Evolutionary conservation across 2,329 filamentous ascomycete species (phyloP), one percentile per base, ranked within the genome.

Genomic region (Pseudophaeomoniella oleicola): DNA sequence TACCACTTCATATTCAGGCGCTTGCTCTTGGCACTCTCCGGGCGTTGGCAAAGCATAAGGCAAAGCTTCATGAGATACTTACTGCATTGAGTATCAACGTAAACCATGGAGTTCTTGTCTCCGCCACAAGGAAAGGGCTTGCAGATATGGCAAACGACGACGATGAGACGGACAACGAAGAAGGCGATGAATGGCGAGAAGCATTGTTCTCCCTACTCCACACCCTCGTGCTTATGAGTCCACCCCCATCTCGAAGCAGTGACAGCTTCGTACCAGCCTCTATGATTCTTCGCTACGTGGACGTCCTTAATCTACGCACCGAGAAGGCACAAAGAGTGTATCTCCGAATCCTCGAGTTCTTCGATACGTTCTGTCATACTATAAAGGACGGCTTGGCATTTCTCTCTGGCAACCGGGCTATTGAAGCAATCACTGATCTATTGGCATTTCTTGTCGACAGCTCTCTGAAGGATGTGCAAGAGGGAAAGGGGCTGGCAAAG

Each of bases 71-170:
- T 19, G 90, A 98, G 54, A 80, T 98, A 16, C 78, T 86, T 44
- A 78, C 84, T 30, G 86, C 90, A n/a, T 65, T 99, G 30, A 93
- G 86, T 50, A 84, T 92, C 37, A 94, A 88, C 47, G 88, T 96
- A 27, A 96, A 93, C 49, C 92, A 98, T 49, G 92, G 90, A 11
- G 81, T 96, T 18, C 69, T 99, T 32, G 80, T 96, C 46, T 96
- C 94, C 51, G 73, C 94, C 46, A 80, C 94, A 35, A 75, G 88
- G 38, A 94, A 93, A 57, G 83, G 86, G 6, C 82, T 96, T 39
- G 78, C 80, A 13, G 82, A 86, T 44, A 79, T 98, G 62, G 75
- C 70, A 39, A 64, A 63, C 35, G 73, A 79, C 38, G 60, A 66
- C 40, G 66, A 75, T 29, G 54, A 57, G 11, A 67, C 71, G 15